Evolutionary conservation across 2,329 filamentous ascomycete species (phyloP).

Genomic region (Stemphylium lycopersici): DNA sequence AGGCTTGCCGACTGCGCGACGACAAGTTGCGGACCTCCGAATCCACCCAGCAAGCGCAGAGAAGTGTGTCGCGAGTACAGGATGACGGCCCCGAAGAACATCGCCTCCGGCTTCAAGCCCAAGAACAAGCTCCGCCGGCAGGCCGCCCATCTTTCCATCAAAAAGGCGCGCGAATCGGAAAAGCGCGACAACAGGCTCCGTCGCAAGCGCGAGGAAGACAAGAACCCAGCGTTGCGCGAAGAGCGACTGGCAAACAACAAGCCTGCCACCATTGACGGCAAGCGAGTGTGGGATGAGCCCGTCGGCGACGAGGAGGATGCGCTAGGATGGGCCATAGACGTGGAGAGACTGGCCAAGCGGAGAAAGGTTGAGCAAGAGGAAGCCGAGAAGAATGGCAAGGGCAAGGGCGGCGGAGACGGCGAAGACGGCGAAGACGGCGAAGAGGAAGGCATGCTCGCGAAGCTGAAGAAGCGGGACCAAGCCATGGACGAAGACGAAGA

Average conservation of each 20-base stretch:
- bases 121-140: conserved; percentile 82
- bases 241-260: conserved; percentile 79
- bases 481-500: conserved; percentile 5
- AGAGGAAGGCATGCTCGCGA: conserved; percentile 45
- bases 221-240: conserved; percentile 76
- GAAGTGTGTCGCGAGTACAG: neutral
- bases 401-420: conserved; percentile 18
- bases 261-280: conserved; percentile 56
- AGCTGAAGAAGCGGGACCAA: conserved; percentile 42
- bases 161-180: conserved; percentile 74
- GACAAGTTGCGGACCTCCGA: neutral
- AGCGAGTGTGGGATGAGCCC: conserved; percentile 77
- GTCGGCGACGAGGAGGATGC: conserved; percentile 52
- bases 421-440: conserved; percentile 21
- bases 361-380: conserved; percentile 51
- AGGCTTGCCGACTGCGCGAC: neutral
- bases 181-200: conserved; percentile 78
- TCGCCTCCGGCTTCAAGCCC: conserved; percentile 60
- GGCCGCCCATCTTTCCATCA: conserved; percentile 78
- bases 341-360: conserved; percentile 53
- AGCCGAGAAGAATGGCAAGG: conserved; percentile 20
- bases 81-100: conserved; percentile 60
- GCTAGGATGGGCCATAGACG: conserved; percentile 53
- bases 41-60: neutral
- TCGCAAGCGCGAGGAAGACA: conserved; percentile 83